These are phyloP conservation scores for Balamuthia mandrillaris DNA, from an alignment of 208 protist genomes.

Conservation along the genomic window DNA sequence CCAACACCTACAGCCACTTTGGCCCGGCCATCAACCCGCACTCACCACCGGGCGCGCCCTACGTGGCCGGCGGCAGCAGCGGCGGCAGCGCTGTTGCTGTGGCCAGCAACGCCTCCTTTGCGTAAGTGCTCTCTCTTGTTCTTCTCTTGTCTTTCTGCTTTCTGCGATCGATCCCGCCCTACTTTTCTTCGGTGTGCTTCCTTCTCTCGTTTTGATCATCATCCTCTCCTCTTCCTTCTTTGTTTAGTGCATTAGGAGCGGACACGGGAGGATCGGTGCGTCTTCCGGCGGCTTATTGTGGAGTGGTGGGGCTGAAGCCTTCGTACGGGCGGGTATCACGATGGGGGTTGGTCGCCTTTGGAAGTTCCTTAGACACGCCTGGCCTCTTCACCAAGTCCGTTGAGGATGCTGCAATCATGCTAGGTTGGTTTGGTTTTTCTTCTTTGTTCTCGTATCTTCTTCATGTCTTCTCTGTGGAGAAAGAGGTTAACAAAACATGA, in stretches of 20 bases:
- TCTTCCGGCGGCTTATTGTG: slow-evolving; percentile 62
- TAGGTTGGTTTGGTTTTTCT: slow-evolving; percentile 15
- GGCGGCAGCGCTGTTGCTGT: slow-evolving; percentile 55
- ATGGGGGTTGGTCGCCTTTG: slow-evolving; percentile 61
- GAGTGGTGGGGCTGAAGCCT: slow-evolving; percentile 66
- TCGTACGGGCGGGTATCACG: slow-evolving; percentile 61
- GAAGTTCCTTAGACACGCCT: slow-evolving; percentile 59
- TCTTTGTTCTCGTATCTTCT: neutral
- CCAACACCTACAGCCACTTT: neutral
- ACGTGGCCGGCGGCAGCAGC: slow-evolving; percentile 48
- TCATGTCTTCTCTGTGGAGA: neutral
- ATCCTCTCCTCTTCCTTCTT: too few species aligned
- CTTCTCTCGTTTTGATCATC: too few species aligned
- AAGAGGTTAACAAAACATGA: too few species aligned
- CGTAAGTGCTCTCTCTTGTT: neutral
- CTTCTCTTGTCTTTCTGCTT: neutral
- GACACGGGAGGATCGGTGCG: slow-evolving; percentile 68
- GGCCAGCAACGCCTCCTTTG: slow-evolving; percentile 18
- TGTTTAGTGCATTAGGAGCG: slow-evolving; percentile 55
- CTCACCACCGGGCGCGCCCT: neutral
- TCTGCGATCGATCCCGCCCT: neutral
- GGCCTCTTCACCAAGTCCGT: slow-evolving; percentile 49
- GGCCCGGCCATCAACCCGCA: slow-evolving; percentile 54
- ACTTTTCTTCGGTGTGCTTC: neutral
- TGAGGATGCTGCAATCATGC: slow-evolving; percentile 39